These are phyloP conservation scores for Parathielavia hyrcaniae DNA, from an alignment of 495 filamentous ascomycete genomes.

Conservation along the genomic window DNA sequence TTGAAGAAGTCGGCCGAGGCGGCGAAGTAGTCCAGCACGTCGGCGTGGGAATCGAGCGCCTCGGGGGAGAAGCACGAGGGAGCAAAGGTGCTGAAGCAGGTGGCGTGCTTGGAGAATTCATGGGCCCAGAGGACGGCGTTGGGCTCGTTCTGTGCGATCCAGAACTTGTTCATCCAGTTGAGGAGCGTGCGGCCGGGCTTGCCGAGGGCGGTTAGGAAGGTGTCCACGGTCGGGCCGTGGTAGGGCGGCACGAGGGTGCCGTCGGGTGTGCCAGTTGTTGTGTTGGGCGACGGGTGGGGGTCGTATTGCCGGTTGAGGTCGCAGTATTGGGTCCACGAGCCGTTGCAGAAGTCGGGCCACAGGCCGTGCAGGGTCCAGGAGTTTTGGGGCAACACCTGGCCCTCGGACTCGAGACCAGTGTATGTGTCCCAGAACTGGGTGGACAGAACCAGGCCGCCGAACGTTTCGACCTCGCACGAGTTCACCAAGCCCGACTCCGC, in stretches of 20 bases:
- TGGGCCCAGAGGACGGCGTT: constrained; percentile 49
- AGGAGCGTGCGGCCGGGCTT: constrained; percentile 39
- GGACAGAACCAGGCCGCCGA: constrained; percentile 44
- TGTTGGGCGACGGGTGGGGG: constrained; percentile 47
- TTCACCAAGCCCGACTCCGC: constrained; percentile 38
- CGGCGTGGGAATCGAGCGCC: constrained; percentile 35
- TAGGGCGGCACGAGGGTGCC: constrained; percentile 44
- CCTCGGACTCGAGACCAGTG: constrained; percentile 43
- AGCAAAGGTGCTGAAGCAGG: constrained; percentile 50
- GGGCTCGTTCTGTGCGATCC: constrained; percentile 38
- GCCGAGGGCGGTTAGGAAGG: constrained; percentile 42
- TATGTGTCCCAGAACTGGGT: constrained; percentile 52
- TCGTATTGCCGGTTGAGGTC: constrained; percentile 50
- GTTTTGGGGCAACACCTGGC: constrained; percentile 43
- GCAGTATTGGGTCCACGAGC: constrained; percentile 51
- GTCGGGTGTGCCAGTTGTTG: constrained; percentile 38
- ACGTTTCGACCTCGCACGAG: constrained; percentile 49
- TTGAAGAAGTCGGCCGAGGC: constrained; percentile 38
- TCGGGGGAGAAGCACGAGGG: constrained; percentile 44
- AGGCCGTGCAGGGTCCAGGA: constrained; percentile 48
- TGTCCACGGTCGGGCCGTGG: constrained; percentile 39
- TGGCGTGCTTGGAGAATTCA: constrained; percentile 53
- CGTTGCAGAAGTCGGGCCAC: constrained; percentile 48
- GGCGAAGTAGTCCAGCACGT: constrained; percentile 46
- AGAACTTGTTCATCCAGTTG: constrained; percentile 48